phyloP scores from a whole-genome alignment of 2,329 filamentous ascomycete genomes.

The Fusarium coicis region DNA sequence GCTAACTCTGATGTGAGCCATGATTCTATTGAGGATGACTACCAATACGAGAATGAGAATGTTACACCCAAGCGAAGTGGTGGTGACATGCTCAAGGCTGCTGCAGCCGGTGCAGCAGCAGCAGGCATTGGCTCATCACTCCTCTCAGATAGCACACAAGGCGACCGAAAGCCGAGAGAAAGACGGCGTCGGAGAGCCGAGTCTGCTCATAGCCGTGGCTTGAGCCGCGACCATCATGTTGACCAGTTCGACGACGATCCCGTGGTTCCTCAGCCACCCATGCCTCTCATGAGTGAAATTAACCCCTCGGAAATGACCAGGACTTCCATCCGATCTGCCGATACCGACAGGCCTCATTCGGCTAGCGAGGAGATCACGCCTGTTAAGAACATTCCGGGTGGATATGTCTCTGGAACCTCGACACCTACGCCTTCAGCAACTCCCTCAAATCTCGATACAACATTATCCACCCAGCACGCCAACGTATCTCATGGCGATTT shows the following conservation, averaged over 20 bases:
- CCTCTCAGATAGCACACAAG: slow-evolving; percentile 54
- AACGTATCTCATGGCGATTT: slow-evolving; percentile 70
- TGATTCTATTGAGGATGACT: slow-evolving; percentile 56
- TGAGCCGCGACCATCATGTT: slow-evolving; percentile 57
- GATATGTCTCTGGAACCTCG: slow-evolving; percentile 68
- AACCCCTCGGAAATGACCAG: slow-evolving; percentile 88
- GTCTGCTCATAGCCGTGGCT: slow-evolving; percentile 56
- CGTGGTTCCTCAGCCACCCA: slow-evolving; percentile 73
- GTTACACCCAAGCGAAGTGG: slow-evolving; percentile 59
- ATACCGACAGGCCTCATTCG: slow-evolving; percentile 78
- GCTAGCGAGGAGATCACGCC: slow-evolving; percentile 71
- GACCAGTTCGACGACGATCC: slow-evolving; percentile 67
- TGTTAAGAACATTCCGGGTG: slow-evolving; percentile 71
- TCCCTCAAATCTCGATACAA: slow-evolving; percentile 65
- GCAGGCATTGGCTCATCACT: slow-evolving; percentile 50
- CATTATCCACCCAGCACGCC: slow-evolving; percentile 74
- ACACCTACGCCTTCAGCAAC: slow-evolving; percentile 71
- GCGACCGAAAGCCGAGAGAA: slow-evolving; percentile 63
- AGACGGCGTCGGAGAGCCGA: slow-evolving; percentile 65
- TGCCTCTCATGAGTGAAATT: slow-evolving; percentile 89
- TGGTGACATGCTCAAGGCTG: slow-evolving; percentile 57
- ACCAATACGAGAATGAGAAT: slow-evolving; percentile 51
- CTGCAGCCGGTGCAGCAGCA: slow-evolving; percentile 58
- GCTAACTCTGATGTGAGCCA: slow-evolving; percentile 61
- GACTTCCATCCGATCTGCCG: slow-evolving; percentile 85